These are phyloP conservation scores for Dendrostoma leiphaemia DNA, from an alignment of 2,329 filamentous ascomycete species.

Conservation along the genomic window DNA sequence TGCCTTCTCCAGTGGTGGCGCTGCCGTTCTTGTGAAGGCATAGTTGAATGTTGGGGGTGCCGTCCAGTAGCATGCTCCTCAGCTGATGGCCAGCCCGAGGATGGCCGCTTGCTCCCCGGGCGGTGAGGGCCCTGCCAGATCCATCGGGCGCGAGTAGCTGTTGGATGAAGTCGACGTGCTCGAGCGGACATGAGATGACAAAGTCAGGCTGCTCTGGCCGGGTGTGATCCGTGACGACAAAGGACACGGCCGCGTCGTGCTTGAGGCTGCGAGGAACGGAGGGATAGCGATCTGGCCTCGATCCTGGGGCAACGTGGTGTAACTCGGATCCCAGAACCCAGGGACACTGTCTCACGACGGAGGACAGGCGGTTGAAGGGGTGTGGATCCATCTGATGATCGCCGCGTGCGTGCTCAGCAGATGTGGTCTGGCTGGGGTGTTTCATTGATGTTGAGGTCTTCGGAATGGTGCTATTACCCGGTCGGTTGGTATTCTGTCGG, in stretches of 20 bases:
- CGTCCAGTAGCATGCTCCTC: slow-evolving; percentile 16
- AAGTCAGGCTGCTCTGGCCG: slow-evolving; percentile 14
- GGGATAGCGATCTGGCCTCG: slow-evolving; percentile 3
- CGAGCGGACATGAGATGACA: slow-evolving; percentile 16
- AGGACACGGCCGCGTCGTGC: slow-evolving; percentile 15
- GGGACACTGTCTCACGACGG: slow-evolving; percentile 11
- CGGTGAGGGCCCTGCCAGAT: slow-evolving; percentile 3
- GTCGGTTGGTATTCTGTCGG: background rate
- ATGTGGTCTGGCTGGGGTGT: background rate
- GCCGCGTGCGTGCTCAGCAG: background rate
- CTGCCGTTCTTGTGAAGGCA: background rate
- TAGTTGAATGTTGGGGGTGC: slow-evolving; percentile 16
- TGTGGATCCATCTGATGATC: background rate
- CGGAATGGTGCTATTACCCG: too few species aligned
- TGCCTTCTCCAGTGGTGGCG: too few species aligned
- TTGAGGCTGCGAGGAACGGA: slow-evolving; percentile 9
- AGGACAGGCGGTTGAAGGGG: slow-evolving; percentile 7
- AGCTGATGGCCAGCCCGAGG: slow-evolving; percentile 8
- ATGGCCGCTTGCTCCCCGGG: slow-evolving; percentile 9
- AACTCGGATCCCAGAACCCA: slow-evolving; percentile 8
- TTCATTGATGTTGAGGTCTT: too few species aligned
- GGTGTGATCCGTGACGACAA: slow-evolving; percentile 15
- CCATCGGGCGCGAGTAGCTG: slow-evolving; percentile 6
- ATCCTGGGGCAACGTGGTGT: background rate
- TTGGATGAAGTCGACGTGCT: slow-evolving; percentile 11